Evolutionary conservation across 2,329 filamentous ascomycete genomes (phyloP), one percentile per base, ranked within the genome.

Genomic region (Fusarium chlamydosporum): DNA sequence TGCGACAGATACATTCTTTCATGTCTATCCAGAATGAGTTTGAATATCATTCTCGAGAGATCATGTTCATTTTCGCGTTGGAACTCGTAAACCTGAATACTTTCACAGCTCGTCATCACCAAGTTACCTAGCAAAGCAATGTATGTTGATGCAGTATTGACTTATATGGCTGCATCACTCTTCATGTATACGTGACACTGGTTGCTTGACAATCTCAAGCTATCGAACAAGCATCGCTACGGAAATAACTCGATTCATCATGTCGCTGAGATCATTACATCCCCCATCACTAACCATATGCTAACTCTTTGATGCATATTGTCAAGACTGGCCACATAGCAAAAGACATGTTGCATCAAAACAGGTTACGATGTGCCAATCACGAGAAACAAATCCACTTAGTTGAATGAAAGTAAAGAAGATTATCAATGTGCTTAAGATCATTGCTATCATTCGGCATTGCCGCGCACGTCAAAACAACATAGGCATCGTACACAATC

Each of bases 361-460:
- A 2, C 15, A 54, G 16, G 10, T 12, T 31, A 18, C 23, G 10
- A 11, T 7, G 11, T 8, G 43, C n/a, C 38, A 31, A 27, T 35
- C 23, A 45, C 26, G 13, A 8, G 29, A 31, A 10, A 31, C 27
- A 31, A 37, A 16, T 7, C 15, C 11, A 7, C 12, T 31, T 31
- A 9, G 16, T 18, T n/a, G 29, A 45, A 11, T 16, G n/a, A 42
- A 7, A 34, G 20, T 10, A 7, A n/a, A 18, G 9, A 15, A n/a
- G 23, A 47, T 34, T 43, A 50, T 40, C 33, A 27, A 47, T 60
- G 7, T 56, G 47, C 61, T 66, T 31, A 18, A 53, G 68, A 67
- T 76, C 72, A 68, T 77, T 75, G 70, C 71, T 74, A 57, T 77
- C 76, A 72, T 78, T 74, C 69, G 64, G 56, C 73, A 68, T 76